Percentiles rank a stretch among this genome's conserved stretches.
phyloP scores from a whole-genome alignment of 2,329 filamentous ascomycete species.

The Sclerotinia minor region DNA sequence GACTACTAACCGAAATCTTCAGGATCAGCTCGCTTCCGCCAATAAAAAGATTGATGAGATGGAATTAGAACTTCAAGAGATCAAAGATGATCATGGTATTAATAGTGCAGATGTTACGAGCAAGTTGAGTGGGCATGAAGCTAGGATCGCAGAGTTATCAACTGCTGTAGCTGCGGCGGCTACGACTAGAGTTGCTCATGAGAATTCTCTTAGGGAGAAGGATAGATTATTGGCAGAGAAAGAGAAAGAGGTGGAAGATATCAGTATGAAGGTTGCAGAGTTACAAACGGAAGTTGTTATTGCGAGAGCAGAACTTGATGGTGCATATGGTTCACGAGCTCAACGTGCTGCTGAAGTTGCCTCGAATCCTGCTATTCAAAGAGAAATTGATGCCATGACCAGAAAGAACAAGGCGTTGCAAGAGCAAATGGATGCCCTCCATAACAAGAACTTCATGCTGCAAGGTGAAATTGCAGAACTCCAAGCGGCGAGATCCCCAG shows the following conservation, averaged over 20 bases:
- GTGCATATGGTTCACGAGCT: slow-evolving; percentile 80
- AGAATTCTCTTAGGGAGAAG: slow-evolving; percentile 33
- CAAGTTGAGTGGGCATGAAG: slow-evolving; percentile 37
- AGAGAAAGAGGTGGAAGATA: slow-evolving; percentile 52
- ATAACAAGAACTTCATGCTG: slow-evolving; percentile 21
- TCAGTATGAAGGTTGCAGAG: slow-evolving; percentile 64
- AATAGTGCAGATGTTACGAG: slow-evolving; percentile 37
- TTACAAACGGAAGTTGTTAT: slow-evolving; percentile 83
- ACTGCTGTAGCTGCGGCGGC: slow-evolving; percentile 34
- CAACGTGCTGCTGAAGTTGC: slow-evolving; percentile 67
- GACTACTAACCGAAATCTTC: slow-evolving; percentile 17
- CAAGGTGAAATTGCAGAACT: slow-evolving; percentile 25
- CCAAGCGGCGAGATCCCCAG: slow-evolving; percentile 15
- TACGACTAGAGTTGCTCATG: slow-evolving; percentile 31
- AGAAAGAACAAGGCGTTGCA: slow-evolving; percentile 45
- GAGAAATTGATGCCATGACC: slow-evolving; percentile 58
- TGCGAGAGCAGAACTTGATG: slow-evolving; percentile 85
- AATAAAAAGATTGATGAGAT: slow-evolving; percentile 40
- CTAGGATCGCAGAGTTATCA: slow-evolving; percentile 35
- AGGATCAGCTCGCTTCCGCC: slow-evolving; percentile 27
- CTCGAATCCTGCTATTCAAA: slow-evolving; percentile 57
- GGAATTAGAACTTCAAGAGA: slow-evolving; percentile 39
- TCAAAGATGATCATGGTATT: slow-evolving; percentile 38
- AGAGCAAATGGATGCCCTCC: slow-evolving; percentile 38
- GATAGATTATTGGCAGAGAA: slow-evolving; percentile 41